These are phyloP conservation scores for Exophiala calicioides DNA, from an alignment of 2,329 filamentous ascomycete species.

Conservation along the genomic window DNA sequence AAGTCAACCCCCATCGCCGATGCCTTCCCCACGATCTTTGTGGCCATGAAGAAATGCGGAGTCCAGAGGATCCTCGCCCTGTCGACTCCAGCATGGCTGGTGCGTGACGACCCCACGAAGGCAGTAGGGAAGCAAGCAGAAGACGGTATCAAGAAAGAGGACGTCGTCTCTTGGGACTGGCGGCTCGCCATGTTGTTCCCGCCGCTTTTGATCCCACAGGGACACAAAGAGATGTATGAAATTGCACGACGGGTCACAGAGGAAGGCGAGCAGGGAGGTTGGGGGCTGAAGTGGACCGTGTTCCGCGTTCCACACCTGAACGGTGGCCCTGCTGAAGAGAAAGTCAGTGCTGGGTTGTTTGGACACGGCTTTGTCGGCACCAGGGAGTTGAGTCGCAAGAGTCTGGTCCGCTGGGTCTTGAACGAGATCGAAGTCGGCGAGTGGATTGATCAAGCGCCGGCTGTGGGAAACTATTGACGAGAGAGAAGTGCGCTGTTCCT, in stretches of 20 bases:
- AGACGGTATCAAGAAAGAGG: neutral
- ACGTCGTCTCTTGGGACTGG: slow-evolving; percentile 9
- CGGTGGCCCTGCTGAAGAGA: neutral
- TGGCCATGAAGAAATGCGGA: slow-evolving; percentile 11
- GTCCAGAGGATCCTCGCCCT: slow-evolving; percentile 16
- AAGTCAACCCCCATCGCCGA: slow-evolving; percentile 17
- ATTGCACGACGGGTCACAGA: slow-evolving; percentile 9
- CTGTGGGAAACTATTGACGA: neutral
- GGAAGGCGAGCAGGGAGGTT: neutral
- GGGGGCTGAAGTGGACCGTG: slow-evolving; percentile 17
- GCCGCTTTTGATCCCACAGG: slow-evolving; percentile 14
- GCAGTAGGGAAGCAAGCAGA: neutral
- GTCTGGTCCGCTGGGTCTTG: slow-evolving; percentile 15
- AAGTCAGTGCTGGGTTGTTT: slow-evolving; percentile 4
- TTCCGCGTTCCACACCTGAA: slow-evolving; percentile 11
- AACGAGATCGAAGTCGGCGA: slow-evolving; percentile 16
- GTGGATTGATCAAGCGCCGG: slow-evolving; percentile 13
- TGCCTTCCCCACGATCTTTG: slow-evolving; percentile 8
- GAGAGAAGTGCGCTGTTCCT: no score
- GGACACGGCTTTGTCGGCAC: slow-evolving; percentile 2
- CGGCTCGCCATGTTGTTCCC: slow-evolving; percentile 10
- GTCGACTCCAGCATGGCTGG: slow-evolving; percentile 11
- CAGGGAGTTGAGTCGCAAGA: slow-evolving; percentile 12
- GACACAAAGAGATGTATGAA: slow-evolving; percentile 16
- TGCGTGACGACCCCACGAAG: slow-evolving; percentile 2